Base-by-base conservation (phyloP, 345 rosid genomes). In the Melaleuca quinquenervia region DNA sequence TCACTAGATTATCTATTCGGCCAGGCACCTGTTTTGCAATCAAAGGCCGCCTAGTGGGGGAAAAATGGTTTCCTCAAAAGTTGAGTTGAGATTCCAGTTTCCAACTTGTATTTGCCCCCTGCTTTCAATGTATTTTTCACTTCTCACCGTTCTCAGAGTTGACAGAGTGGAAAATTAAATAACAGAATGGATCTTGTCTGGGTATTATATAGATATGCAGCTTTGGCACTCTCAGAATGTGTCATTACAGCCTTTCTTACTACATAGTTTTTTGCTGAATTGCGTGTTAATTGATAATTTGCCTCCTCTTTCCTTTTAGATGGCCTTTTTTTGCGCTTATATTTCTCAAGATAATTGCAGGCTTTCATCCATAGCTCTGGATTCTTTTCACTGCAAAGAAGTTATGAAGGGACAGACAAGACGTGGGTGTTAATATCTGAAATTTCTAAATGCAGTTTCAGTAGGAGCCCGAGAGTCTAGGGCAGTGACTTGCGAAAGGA, bases 1-100 rank as follows among this genome's bases (percentile, higher is more conserved):
- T 70, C 78, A 93, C 94, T 91, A 92, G 96, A 85, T 94, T 93
- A 89, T 94, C 96, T 13, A 95, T 94, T 85, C 95, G 85, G 62
- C 96, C 95, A 3, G 95, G 96, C 53, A 92, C 93, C n/a, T 95
- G 83, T 90, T 91, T 92, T 3, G 95, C 97, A 82, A 94, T 94
- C 89, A 94, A 85, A 64, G 97, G 90, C 97, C 97, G 93, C 89
- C 96, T 92, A 83, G 64, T 74, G 7, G 18, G 24, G 53, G 45
- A 36, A 56, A 8, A 26, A 70, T 11, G 20, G 36, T 45, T 36
- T 80, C 21, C 83, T 26, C n/a, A 48, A 41, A 41, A 48, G 49
- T 50, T 80, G 52, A 6, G 83, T 45, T 48, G 83, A 45, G 14
- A 50, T n/a, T n/a, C n/a, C n/a, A n/a, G n/a, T n/a, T n/a, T n/a